Percentiles rank a stretch among this genome's conserved stretches.
phyloP scores from a whole-genome alignment of 1,284 basidiomycete species.

The Sanghuangporus baumii region DNA sequence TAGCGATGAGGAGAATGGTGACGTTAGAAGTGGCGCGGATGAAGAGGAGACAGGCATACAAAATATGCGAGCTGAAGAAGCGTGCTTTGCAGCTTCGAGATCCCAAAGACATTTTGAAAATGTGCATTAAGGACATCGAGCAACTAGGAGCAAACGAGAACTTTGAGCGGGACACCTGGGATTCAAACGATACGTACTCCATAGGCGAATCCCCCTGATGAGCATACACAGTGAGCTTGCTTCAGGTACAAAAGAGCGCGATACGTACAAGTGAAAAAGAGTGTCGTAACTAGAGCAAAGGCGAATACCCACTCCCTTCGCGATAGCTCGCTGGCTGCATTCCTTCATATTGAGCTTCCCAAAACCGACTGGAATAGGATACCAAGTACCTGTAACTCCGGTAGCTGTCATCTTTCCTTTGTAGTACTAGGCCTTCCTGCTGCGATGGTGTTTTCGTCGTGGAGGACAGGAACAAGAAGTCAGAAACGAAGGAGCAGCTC shows the following conservation, averaged over 20 bases:
- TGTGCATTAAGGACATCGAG: constrained; percentile 84
- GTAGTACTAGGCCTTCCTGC: not conserved
- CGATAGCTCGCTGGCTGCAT: constrained; percentile 41
- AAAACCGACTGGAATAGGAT: not conserved
- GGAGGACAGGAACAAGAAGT: not conserved
- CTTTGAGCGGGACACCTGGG: constrained; percentile 4
- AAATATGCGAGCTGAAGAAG: constrained; percentile 86
- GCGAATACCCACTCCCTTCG: constrained; percentile 47
- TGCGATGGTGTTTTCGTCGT: not conserved
- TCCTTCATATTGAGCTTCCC: not conserved
- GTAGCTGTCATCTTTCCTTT: constrained; percentile 4
- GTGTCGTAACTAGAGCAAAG: constrained; percentile 68
- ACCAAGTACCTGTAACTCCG: constrained; percentile 7
- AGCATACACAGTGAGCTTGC: not conserved
- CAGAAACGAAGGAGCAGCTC: not conserved
- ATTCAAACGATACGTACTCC: constrained; percentile 39
- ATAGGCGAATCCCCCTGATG: constrained; percentile 66
- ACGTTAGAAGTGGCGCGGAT: not conserved
- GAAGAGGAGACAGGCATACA: constrained; percentile 27
- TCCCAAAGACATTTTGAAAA: constrained; percentile 68
- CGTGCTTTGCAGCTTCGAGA: constrained; percentile 75
- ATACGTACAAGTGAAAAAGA: constrained; percentile 74
- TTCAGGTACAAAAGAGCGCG: constrained; percentile 11
- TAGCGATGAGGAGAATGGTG: constrained; percentile 18
- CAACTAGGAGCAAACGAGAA: constrained; percentile 39